phyloP scores from a whole-genome alignment of 495 filamentous ascomycete species.

The Cairneyella variabilis region DNA sequence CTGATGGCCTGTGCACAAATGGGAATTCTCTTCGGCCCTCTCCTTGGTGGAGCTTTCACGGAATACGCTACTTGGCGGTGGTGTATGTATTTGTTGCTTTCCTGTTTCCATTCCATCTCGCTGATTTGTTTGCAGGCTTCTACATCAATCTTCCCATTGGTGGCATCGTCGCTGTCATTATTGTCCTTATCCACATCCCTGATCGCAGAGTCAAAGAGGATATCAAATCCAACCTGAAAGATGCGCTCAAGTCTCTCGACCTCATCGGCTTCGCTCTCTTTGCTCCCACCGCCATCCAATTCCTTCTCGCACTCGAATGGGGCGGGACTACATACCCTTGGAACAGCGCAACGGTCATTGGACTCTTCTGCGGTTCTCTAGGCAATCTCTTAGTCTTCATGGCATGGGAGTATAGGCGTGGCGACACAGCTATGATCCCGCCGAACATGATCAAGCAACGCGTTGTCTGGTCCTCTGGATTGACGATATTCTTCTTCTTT shows the following conservation, averaged over 20 bases:
- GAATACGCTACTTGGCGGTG: constrained; percentile 46
- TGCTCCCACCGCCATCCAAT: constrained; percentile 31
- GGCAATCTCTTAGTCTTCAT: constrained; percentile 38
- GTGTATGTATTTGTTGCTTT: constrained; percentile 28
- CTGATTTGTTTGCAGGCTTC: constrained; percentile 35
- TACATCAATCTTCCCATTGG: constrained; percentile 65
- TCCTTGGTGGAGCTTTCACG: constrained; percentile 62
- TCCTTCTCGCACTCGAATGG: constrained; percentile 45
- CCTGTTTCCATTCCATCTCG: neutral
- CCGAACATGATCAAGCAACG: constrained; percentile 20
- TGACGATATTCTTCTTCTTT: constrained; percentile 14
- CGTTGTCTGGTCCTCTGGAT: constrained; percentile 32
- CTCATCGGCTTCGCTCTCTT: constrained; percentile 41
- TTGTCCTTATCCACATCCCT: constrained; percentile 48
- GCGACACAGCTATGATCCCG: constrained; percentile 51
- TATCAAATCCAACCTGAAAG: neutral
- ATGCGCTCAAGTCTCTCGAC: constrained; percentile 40
- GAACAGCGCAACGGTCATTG: constrained; percentile 32
- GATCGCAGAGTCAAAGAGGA: constrained; percentile 15
- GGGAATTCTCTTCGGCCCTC: constrained; percentile 42
- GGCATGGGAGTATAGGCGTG: constrained; percentile 39
- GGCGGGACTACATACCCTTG: constrained; percentile 40
- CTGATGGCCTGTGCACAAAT: constrained; percentile 37
- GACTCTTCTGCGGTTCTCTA: constrained; percentile 46
- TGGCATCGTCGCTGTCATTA: constrained; percentile 38